Base-by-base conservation (phyloP, 176 grass and related monocot genomes). In the Poa annua region DNA sequence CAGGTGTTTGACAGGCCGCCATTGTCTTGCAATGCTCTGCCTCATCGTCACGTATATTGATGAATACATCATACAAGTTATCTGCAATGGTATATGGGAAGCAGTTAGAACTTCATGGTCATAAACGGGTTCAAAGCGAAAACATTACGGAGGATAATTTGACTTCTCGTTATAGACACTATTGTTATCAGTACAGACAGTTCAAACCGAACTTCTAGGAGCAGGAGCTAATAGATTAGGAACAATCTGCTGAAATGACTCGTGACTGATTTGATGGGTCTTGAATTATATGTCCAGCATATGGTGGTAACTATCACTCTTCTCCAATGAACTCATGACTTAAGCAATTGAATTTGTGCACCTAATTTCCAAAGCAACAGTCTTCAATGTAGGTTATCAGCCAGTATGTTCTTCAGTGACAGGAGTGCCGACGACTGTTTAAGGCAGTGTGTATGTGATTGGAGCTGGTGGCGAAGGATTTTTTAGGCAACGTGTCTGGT, bases 1-100 rank as follows among this genome's bases (percentile, higher is more conserved):
- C 96, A 64, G 14, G 80, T 10, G 80, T 95, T 91, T 91, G 92
- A 66, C 90, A 95, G n/a, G 90, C 88, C n/a, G 89, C 89, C 90
- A 98, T 98, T 2, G 90, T 98, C 85, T 98, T 95, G 84, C 96
- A 98, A 66, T 95, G 96, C 52, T 95, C 96, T 3, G 87, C 92
- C 56, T 98, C 92, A 9, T 93, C 95, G 41, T 93, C 86, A 39
- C 95, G 89, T 90, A 98, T 61, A 63, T 98, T 98, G 47, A 98
- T 20, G 21, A 99, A 99, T 61, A 95, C 93, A 66, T 99, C 96
- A 8, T 99, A 96, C 1, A 94, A 83, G 61, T 92, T 99, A 36
- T 99, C 93, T 99, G 84, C 8, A 88, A 39, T 0, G 16, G 51
- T 55, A 42, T 15, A 77, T 41, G 63, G 62, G 33, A 59, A 81